phyloP scores from a whole-genome alignment of 352 stramenopile species.

The Pythium graminicola region DNA sequence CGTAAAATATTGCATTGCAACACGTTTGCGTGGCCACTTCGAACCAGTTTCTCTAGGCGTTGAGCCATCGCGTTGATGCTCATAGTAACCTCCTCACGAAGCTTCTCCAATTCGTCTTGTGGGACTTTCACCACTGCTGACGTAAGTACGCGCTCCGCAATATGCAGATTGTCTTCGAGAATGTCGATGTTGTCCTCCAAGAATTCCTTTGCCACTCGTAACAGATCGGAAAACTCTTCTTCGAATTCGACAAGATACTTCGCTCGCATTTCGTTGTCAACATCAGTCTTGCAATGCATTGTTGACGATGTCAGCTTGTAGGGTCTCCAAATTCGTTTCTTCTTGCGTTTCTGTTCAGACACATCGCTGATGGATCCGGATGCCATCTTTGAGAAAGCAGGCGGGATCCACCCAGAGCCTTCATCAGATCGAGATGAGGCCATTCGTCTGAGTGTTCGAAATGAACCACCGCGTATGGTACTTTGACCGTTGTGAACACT shows the following conservation, averaged over 20 bases:
- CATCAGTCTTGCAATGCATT: slow-evolving; percentile 51
- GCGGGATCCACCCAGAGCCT: slow-evolving; percentile 11
- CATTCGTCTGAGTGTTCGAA: slow-evolving; percentile 39
- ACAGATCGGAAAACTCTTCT: slow-evolving; percentile 30
- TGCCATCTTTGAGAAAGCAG: neutral
- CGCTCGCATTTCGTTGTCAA: slow-evolving; percentile 31
- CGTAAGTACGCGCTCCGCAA: slow-evolving; percentile 53
- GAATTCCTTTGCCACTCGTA: slow-evolving; percentile 38
- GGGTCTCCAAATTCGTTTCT: slow-evolving; percentile 45
- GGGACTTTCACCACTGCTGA: slow-evolving; percentile 46
- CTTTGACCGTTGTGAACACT: slow-evolving; percentile 26
- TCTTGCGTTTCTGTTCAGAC: slow-evolving; percentile 22
- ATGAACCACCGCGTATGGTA: neutral
- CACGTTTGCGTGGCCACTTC: slow-evolving; percentile 38
- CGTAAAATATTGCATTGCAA: slow-evolving; percentile 59
- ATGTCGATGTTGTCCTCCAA: slow-evolving; percentile 58
- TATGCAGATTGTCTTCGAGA: slow-evolving; percentile 60
- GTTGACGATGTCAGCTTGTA: slow-evolving; percentile 76
- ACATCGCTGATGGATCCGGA: slow-evolving; percentile 3
- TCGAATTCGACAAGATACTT: slow-evolving; percentile 54
- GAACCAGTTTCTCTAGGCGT: slow-evolving; percentile 23
- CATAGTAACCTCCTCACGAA: slow-evolving; percentile 32
- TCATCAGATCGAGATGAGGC: slow-evolving; percentile 56
- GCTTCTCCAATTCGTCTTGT: slow-evolving; percentile 47
- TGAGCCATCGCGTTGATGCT: slow-evolving; percentile 38